These are phyloP conservation scores for Clavariopsis aquatica DNA, from an alignment of 495 filamentous ascomycete species.

Conservation along the genomic window DNA sequence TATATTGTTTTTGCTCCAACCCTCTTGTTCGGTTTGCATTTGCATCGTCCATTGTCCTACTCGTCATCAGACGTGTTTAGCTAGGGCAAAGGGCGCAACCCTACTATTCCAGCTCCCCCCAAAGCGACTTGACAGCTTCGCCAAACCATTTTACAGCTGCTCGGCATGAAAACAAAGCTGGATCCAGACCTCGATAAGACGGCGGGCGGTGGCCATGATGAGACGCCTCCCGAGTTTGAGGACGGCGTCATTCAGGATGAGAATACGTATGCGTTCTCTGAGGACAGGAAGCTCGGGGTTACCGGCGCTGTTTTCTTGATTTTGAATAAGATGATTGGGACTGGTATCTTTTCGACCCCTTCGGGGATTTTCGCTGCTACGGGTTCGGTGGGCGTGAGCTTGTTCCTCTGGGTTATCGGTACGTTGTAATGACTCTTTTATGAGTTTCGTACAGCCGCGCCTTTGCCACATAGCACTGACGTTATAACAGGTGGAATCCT, in stretches of 20 bases:
- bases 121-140: too few species aligned
- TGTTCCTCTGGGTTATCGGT: slow-evolving; percentile 49
- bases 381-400: slow-evolving; percentile 50
- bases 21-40: slow-evolving; percentile 10
- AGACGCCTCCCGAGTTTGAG: slow-evolving; percentile 1
- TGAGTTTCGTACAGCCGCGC: too few species aligned
- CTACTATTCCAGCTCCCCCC: too few species aligned
- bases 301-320: slow-evolving; percentile 57
- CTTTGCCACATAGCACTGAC: not conserved
- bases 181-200: not conserved
- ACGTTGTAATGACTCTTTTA: not conserved
- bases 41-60: not conserved
- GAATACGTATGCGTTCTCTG: slow-evolving; percentile 50
- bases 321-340: slow-evolving; percentile 62
- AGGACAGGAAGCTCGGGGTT: slow-evolving; percentile 54
- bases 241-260: slow-evolving; percentile 39
- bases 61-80: not conserved
- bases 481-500: slow-evolving; percentile 38
- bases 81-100: not conserved
- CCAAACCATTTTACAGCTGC: too few species aligned
- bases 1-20: not conserved
- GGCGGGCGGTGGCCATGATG: not conserved
- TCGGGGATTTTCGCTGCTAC: slow-evolving; percentile 53
- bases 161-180: slow-evolving; percentile 5
- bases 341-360: slow-evolving; percentile 58